phyloP scores from a whole-genome alignment of 2,329 filamentous ascomycete genomes.

The Macrophomina tecta region DNA sequence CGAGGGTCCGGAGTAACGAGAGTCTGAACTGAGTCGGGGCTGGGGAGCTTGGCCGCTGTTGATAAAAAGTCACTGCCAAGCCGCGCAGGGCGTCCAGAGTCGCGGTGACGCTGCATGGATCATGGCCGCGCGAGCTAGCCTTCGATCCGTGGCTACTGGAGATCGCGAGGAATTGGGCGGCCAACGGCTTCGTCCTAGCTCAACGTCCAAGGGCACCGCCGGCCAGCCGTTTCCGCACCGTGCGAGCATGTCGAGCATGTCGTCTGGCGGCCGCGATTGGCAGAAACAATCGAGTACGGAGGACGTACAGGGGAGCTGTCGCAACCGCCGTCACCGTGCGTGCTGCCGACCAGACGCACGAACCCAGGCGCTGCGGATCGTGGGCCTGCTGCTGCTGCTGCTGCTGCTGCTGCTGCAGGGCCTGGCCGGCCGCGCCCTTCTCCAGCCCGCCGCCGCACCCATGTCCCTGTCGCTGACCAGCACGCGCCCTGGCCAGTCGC shows the following conservation, averaged over 20 bases:
- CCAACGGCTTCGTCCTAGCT: constrained; percentile 15
- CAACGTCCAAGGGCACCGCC: constrained; percentile 5
- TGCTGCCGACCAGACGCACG: neutral
- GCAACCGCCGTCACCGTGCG: neutral
- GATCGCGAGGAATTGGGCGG: constrained; percentile 23
- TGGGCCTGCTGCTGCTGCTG: neutral
- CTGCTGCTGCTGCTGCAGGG: constrained; percentile 2
- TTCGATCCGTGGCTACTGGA: neutral
- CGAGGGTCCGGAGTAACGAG: constrained; percentile 3
- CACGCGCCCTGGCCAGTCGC: neutral
- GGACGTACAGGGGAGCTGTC: constrained; percentile 1
- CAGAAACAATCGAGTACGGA: neutral
- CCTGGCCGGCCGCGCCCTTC: neutral
- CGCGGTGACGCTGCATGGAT: constrained; percentile 13
- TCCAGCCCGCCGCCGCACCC: neutral
- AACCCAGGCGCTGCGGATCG: constrained; percentile 19
- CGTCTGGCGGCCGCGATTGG: neutral
- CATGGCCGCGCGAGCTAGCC: neutral
- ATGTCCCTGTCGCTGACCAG: neutral
- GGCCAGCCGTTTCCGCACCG: constrained; percentile 11
- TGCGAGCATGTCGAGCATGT: neutral
- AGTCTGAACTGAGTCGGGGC: constrained; percentile 6
- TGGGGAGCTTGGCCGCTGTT: neutral
- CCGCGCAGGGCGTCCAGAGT: constrained; percentile 8
- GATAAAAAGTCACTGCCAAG: constrained; percentile 12